Conservation (phyloP, 169 alveolate species). For the Pseudocohnilembus persalinus region DNA sequence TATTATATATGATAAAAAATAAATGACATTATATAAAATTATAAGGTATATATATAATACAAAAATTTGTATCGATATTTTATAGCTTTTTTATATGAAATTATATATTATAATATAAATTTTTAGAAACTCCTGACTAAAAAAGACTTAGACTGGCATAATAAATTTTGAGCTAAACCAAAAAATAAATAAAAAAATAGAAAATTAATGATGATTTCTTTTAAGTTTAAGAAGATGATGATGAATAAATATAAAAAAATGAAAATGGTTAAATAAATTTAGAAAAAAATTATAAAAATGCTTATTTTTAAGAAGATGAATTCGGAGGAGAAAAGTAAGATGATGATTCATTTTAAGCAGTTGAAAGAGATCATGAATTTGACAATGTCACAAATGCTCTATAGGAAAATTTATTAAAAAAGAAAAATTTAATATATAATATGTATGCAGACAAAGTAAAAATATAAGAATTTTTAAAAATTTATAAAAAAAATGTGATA, state of each 20-base stretch:
- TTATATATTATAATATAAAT: no score
- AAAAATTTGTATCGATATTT: not conserved
- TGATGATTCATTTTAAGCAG: slow-evolving; percentile 24
- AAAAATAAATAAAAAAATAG: slow-evolving; percentile 6
- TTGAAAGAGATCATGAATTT: slow-evolving; percentile 6
- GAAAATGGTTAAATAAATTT: not conserved
- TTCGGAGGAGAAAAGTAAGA: not conserved
- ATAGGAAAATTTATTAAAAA: slow-evolving; percentile 16
- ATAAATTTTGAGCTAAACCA: slow-evolving; percentile 23
- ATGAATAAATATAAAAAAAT: slow-evolving; percentile 12
- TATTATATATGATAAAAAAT: not conserved
- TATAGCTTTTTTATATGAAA: no score
- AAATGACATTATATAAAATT: not conserved
- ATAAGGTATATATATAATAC: not conserved
- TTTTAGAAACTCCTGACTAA: slow-evolving; percentile 34
- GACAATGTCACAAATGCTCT: slow-evolving; percentile 24
- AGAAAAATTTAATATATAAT: not conserved
- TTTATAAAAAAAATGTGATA: not conserved
- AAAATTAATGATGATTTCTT: slow-evolving; percentile 1
- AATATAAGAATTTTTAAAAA: not conserved
- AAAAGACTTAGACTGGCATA: slow-evolving; percentile 48
- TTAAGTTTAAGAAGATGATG: slow-evolving; percentile 18
- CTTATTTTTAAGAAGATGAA: slow-evolving; percentile 16
- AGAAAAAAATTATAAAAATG: not conserved
- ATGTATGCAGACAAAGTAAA: slow-evolving; percentile 35